Evolutionary conservation across 2,329 filamentous ascomycete species (phyloP), one percentile per base, ranked within the genome.

Genomic region (Verticillium dahliae): DNA sequence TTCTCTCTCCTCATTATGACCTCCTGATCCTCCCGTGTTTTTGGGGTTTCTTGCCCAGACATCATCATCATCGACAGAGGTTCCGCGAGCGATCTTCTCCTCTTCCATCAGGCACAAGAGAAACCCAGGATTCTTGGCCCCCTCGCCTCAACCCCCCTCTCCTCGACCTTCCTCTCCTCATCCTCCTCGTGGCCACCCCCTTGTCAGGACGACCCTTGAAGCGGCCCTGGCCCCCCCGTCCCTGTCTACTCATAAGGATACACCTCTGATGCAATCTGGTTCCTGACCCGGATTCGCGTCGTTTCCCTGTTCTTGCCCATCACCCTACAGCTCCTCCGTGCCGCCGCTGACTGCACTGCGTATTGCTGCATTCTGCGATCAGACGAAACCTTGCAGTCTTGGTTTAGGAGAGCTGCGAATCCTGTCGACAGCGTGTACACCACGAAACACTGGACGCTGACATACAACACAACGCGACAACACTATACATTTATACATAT

Each of bases 181-280:
- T 37, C 35, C 35, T 37, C 35, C 35, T 52, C 54, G 54, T 56
- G 27, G 54, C 27, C 54, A 18, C 54, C 54, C 22, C 54, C 33
- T 56, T 56, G 54, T 35, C 54, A 9, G 34, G 33, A 34, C 31
- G 14, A 33, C 27, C 54, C 54, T 56, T 35, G 27, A 31, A 31
- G 27, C 27, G 27, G 27, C 27, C 27, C 27, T 22, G 10, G 15
- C 33, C 54, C 18, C 54, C 54, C 27, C 10, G 18, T 18, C 39
- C 13, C 38, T 18, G 45, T 52, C 45, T 52, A 52, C 27, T 52
- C 27, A 52, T 31, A 52, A 52, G 31, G 31, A 56, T 31, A 31
- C 27, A 56, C 10, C 54, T 57, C 33, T 57, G 55, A 57, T 57
- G 55, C 55, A 39, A 57, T 57, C 55, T 35, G 31, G 55, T 57